phyloP scores from a whole-genome alignment of 129 eudicot species.

The Flaveria bidentis region DNA sequence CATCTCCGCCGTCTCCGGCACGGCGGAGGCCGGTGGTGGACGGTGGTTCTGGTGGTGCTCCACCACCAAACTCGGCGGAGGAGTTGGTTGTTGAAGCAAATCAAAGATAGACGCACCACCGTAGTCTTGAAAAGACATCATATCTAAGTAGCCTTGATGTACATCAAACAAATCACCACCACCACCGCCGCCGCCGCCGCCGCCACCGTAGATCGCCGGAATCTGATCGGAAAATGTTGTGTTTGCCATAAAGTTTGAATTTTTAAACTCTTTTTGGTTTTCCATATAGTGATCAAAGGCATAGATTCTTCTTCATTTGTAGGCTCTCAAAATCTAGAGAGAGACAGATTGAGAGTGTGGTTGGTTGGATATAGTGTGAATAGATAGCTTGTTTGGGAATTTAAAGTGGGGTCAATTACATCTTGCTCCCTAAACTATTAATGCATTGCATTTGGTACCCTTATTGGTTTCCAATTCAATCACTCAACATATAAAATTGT shows the following conservation, averaged over 20 bases:
- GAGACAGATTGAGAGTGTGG: conserved; percentile 20
- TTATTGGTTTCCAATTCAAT: conserved; percentile 26
- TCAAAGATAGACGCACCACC: conserved; percentile 47
- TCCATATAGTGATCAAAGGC: conserved; percentile 54
- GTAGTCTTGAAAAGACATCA: conserved; percentile 52
- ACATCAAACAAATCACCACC: conserved; percentile 41
- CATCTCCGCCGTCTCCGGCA: conserved; percentile 52
- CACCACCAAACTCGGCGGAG: conserved; percentile 21
- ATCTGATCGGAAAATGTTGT: conserved; percentile 55
- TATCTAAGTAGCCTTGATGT: conserved; percentile 51
- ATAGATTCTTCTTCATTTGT: conserved; percentile 50
- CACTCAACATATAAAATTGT: conserved; percentile 28
- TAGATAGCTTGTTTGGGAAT: conserved; percentile 34
- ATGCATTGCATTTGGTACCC: conserved; percentile 24
- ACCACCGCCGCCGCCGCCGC: background rate
- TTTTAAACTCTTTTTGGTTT: conserved; percentile 30
- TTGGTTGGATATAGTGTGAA: conserved; percentile 39
- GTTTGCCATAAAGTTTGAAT: conserved; percentile 33
- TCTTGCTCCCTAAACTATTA: conserved; percentile 25
- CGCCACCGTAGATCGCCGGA: conserved; percentile 33
- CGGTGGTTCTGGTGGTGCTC: conserved; percentile 17
- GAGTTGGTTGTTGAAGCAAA: conserved; percentile 41
- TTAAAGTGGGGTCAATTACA: conserved; percentile 46
- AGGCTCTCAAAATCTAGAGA: conserved; percentile 28
- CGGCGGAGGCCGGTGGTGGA: conserved; percentile 38